Evolutionary conservation across 371 early-diverging fungal species (phyloP).

Genomic region (Rhizopus sp.): DNA sequence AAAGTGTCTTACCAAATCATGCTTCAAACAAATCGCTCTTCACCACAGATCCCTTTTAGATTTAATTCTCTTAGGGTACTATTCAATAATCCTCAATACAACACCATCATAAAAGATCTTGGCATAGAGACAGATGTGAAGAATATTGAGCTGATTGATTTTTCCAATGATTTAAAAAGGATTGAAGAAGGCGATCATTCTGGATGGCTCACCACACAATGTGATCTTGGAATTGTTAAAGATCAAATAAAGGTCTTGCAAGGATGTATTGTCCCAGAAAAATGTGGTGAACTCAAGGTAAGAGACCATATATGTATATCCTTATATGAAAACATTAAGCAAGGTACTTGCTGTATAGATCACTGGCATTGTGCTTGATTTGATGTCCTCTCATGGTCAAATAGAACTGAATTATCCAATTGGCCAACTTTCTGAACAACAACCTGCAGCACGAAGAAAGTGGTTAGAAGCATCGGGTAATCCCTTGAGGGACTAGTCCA

Average conservation of each 20-base stretch:
- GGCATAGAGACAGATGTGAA: conserved; percentile 15
- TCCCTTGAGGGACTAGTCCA: neutral
- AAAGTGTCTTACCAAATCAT: conserved; percentile 39
- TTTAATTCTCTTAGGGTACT: conserved; percentile 50
- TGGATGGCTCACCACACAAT: conserved; percentile 30
- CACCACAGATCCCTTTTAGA: conserved; percentile 44
- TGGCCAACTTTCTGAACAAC: conserved; percentile 28
- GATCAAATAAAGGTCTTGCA: conserved; percentile 65
- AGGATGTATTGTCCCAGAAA: conserved; percentile 57
- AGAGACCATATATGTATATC: neutral
- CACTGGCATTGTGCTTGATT: conserved; percentile 40
- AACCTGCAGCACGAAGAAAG: conserved; percentile 22
- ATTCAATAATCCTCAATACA: conserved; percentile 59
- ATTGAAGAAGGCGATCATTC: conserved; percentile 27
- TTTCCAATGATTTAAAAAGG: conserved; percentile 13
- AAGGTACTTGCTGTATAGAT: conserved; percentile 31
- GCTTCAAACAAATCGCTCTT: conserved; percentile 31
- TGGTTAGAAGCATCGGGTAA: conserved; percentile 31
- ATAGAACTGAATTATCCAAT: conserved; percentile 51
- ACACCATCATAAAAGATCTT: conserved; percentile 29
- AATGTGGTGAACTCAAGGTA: conserved; percentile 67
- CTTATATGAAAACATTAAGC: neutral
- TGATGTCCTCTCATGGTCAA: conserved; percentile 42
- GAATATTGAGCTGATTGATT: conserved; percentile 27
- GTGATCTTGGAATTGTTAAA: conserved; percentile 53